Percentiles rank a stretch among this genome's conserved stretches.
Evolutionary conservation across 371 early-diverging fungal species (phyloP).

Genomic region (Parasitella parasitica): DNA sequence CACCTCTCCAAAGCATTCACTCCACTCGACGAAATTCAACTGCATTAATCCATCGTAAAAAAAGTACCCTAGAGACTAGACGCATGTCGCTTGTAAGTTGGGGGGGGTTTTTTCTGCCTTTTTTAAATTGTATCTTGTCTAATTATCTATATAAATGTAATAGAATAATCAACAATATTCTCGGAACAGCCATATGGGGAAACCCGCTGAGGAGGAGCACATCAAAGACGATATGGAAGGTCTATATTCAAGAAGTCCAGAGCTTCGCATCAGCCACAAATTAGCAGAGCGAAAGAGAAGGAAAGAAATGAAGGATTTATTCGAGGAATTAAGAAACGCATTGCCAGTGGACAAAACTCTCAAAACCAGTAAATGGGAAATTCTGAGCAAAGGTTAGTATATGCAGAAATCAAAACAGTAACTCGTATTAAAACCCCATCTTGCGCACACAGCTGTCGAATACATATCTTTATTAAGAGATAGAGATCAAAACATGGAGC

Average conservation of each 20-base stretch:
- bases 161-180: background rate
- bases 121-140: background rate
- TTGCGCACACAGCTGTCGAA: constrained; percentile 20
- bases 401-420: background rate
- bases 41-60: background rate
- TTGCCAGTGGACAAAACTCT: constrained; percentile 67
- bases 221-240: constrained; percentile 7
- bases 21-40: constrained; percentile 1
- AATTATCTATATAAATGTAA: background rate
- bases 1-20: background rate
- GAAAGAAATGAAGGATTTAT: constrained; percentile 80
- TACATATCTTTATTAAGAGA: constrained; percentile 10
- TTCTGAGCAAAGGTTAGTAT: constrained; percentile 63
- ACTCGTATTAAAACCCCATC: no score
- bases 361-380: constrained; percentile 81
- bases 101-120: background rate
- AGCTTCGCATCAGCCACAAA: constrained; percentile 68
- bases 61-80: background rate
- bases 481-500: constrained; percentile 9
- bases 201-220: background rate
- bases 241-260: constrained; percentile 60
- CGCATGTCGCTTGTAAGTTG: constrained; percentile 6
- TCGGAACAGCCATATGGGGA: background rate
- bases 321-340: constrained; percentile 68
- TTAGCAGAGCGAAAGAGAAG: constrained; percentile 77